Base-by-base conservation (phyloP, 2,329 filamentous ascomycete genomes). In the Fusarium goolgardi region DNA sequence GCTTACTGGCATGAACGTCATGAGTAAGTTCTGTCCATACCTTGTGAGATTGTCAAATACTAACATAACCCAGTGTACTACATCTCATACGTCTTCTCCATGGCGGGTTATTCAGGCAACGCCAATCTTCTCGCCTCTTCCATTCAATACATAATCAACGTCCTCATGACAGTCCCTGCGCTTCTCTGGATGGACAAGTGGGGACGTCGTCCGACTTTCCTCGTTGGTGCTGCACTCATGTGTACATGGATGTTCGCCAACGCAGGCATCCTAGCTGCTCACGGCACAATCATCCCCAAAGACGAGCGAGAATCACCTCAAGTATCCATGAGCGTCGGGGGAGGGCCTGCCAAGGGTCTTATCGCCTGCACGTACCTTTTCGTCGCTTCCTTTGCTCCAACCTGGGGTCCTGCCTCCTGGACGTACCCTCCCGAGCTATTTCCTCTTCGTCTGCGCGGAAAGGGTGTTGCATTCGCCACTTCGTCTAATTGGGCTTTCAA, bases 131-230 rank as follows among this genome's bases (percentile, higher is more conserved):
- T 86, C 46, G 85, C 85, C 2, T 86, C 85, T 0, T 84, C 83
- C 6, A 85, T 88, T 20, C 83, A 86, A 69, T 88, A 88, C 65
- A 84, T 94, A 71, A 92, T 95, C 81, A 94, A 94, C 76, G 91
- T 95, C 2, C 63, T 89, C 53, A 92, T 93, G 88, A 95, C 92
- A 0, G 76, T 94, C 5, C 90, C 91, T 0, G 91, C 91, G 2
- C 84, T 95, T 25, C 78, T 94, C 58, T 94, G 83, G 81, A 86
- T 94, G 71, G 92, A 96, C 71, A 83, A 84, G 56, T 92, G 90
- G 88, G 92, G 92, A 46, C 91, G 92, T 67, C 89, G 90, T 45
- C 86, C 88, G 57, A 82, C 91, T 10, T 84, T 92, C 60, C 86
- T 91, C 49, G 78, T 84, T n/a, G 90, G 90, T 59, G 86, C 83